Evolutionary conservation across 108 stramenopile species (phyloP).

Genomic region (Cyclotella baltica): DNA sequence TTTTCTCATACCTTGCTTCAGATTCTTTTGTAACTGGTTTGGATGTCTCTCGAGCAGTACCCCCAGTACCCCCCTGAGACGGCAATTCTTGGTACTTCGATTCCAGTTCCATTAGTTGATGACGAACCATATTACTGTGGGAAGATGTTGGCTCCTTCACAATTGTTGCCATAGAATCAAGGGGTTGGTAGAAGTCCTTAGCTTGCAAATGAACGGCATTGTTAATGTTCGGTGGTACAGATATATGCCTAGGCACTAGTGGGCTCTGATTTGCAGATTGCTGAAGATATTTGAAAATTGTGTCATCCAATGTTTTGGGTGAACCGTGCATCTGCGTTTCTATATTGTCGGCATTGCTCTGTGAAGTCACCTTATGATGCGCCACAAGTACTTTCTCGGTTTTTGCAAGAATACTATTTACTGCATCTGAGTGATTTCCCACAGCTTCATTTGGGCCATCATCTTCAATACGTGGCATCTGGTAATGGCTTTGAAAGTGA

Average conservation of each 20-base stretch:
- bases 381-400: too few relatives aligned
- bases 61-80: neutral
- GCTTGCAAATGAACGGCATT: neutral
- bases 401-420: too few relatives aligned
- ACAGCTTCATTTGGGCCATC: too few relatives aligned
- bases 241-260: neutral
- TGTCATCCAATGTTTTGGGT: too few relatives aligned
- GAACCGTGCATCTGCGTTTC: too few relatives aligned
- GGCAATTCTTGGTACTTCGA: constrained; percentile 3
- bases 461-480: too few relatives aligned
- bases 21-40: neutral
- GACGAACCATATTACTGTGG: neutral
- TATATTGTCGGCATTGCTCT: too few relatives aligned
- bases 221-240: neutral
- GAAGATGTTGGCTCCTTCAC: neutral
- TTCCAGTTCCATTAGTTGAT: neutral
- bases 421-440: too few relatives aligned
- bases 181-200: neutral
- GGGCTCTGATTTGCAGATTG: neutral
- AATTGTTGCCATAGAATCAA: neutral
- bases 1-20: neutral
- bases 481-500: too few relatives aligned
- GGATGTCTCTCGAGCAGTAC: neutral
- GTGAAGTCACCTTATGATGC: too few relatives aligned
- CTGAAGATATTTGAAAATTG: too few relatives aligned